Conservation (phyloP, 768 basidiomycete species). For the Hygrophorus pudorinus region DNA sequence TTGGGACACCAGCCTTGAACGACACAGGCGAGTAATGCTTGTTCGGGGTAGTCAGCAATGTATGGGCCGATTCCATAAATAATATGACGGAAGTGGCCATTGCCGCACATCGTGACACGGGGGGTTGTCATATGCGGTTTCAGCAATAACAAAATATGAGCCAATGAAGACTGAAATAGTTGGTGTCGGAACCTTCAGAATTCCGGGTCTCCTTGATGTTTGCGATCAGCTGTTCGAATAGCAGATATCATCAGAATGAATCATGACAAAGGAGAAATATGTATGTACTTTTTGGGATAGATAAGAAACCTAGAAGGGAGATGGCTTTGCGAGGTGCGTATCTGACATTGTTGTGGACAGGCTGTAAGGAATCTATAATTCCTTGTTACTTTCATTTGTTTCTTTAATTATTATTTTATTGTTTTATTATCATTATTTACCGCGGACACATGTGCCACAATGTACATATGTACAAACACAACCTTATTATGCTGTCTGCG, state of each 20-base stretch:
- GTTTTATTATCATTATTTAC: no score
- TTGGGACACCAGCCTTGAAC: slow-evolving; percentile 27
- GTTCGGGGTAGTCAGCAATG: slow-evolving; percentile 32
- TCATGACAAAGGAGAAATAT: not conserved
- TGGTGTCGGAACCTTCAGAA: no score
- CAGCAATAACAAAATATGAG: slow-evolving; percentile 14
- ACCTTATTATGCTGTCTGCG: no score
- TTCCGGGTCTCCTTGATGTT: slow-evolving; percentile 8
- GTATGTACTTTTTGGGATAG: slow-evolving; percentile 21
- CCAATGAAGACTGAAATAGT: slow-evolving; percentile 25
- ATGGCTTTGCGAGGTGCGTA: slow-evolving; percentile 22
- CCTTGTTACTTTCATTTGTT: no score
- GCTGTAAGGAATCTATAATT: no score
- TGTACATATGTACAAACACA: no score
- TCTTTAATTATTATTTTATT: no score
- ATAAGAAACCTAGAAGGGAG: no score
- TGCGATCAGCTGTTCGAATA: slow-evolving; percentile 1
- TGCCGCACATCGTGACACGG: slow-evolving; percentile 14
- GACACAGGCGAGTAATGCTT: slow-evolving; percentile 25
- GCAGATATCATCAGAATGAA: not conserved
- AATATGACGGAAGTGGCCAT: slow-evolving; percentile 19
- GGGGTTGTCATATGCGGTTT: slow-evolving; percentile 18
- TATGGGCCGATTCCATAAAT: slow-evolving; percentile 26
- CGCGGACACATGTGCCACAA: no score
- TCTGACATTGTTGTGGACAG: slow-evolving; percentile 19